These are phyloP conservation scores for Nemania sp. DNA, from an alignment of 2,329 filamentous ascomycete genomes.

Conservation along the genomic window DNA sequence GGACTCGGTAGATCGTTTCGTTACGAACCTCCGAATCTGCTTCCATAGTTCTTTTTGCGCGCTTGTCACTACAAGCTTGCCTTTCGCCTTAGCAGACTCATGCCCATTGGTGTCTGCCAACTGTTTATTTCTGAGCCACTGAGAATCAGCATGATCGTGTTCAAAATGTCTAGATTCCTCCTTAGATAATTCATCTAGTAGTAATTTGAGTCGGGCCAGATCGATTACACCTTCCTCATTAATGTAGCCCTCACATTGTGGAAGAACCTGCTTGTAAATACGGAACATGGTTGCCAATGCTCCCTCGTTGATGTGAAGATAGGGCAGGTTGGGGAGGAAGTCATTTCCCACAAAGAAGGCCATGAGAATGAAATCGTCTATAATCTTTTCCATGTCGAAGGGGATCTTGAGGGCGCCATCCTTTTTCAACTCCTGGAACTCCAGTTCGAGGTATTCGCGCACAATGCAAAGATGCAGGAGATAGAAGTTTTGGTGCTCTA, in stretches of 20 bases:
- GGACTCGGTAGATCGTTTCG: conserved; percentile 64
- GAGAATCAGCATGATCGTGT: conserved; percentile 81
- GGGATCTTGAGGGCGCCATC: conserved; percentile 72
- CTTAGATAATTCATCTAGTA: conserved; percentile 83
- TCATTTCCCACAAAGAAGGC: conserved; percentile 99
- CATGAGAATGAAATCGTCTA: conserved; percentile 99
- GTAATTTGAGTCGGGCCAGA: conserved; percentile 72
- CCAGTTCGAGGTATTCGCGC: conserved; percentile 92
- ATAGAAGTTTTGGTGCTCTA: conserved; percentile 99
- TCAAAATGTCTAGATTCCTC: conserved; percentile 95
- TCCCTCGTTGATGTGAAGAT: conserved; percentile 97
- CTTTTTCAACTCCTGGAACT: conserved; percentile 89
- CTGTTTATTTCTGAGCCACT: conserved; percentile 90
- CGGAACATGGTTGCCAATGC: conserved; percentile 96
- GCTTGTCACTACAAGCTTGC: conserved; percentile 74
- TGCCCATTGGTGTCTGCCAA: conserved; percentile 70
- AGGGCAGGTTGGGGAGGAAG: conserved; percentile 95
- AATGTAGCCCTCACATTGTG: conserved; percentile 88
- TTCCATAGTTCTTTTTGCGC: conserved; percentile 82
- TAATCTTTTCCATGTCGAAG: conserved; percentile 94
- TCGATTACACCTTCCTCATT: conserved; percentile 96
- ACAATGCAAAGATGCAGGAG: conserved; percentile 97
- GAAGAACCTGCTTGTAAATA: conserved; percentile 89
- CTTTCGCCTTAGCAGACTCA: conserved; percentile 59
- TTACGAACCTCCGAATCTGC: conserved; percentile 80